Evolutionary conservation across 2,329 filamentous ascomycete species (phyloP), one percentile per base, ranked within the genome.

Genomic region (Cercospora sp.): DNA sequence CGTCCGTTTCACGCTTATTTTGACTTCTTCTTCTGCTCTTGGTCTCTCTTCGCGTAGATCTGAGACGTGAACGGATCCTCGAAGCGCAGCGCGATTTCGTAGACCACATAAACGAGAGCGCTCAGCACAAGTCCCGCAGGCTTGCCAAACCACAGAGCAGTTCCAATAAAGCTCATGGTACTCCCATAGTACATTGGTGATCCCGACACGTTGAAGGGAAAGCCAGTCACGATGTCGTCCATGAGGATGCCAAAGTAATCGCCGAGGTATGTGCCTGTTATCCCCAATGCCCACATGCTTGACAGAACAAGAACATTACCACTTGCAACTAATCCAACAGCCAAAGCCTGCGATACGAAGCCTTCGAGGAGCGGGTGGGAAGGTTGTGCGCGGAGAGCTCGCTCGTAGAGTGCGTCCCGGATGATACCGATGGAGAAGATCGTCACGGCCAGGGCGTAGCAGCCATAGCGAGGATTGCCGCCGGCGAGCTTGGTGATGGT

Each of bases 241-340:
- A 97, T 97, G 73, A 99, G 85, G 79, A 98, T 97, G 74, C 95
- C 95, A 79, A 98, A 99, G 85, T 99, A 99, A 84, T 99, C 95
- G 74, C 95, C 95, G 40, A 99, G 85, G 79, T 97, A 99, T 43
- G 95, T 99, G 71, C 95, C 95, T 0, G 93, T 97, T 76, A 99
- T 88, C 67, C 95, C 95, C 49, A 99, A 88, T 37, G 90, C 91
- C 89, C 89, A 97, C 82, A 97, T 98, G 69, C 91, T 95, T 37
- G 90, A 90, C 61, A 98, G 76, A 61, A 99, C 95, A 40, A 99
- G 88, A 62, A 91, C 81, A 80, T 97, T 97, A 67, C 95, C 95
- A 43, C 83, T 78, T 30, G 85, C 85, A 74, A 98, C 87, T 65
- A 98, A 87, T 4, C 83, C 86, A 71, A 90, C 90, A 51, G 91